A percentile compares a stretch with the other conserved stretches of the same genome.
These are phyloP conservation scores for Ceratobasidium sp. DNA, from an alignment of 1,284 basidiomycete species.

Conservation along the genomic window DNA sequence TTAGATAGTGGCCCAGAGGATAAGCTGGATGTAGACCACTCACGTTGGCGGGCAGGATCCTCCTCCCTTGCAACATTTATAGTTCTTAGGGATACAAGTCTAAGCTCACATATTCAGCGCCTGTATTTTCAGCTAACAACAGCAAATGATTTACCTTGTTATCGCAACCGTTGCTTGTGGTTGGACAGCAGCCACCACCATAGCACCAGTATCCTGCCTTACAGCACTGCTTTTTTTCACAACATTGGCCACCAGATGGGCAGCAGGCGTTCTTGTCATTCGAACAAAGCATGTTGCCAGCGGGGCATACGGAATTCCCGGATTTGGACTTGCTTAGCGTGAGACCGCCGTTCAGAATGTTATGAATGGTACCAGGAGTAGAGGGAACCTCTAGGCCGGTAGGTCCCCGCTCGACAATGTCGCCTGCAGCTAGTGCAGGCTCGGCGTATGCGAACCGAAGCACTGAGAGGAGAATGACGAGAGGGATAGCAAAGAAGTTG, in stretches of 20 bases:
- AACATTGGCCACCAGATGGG: constrained; percentile 6
- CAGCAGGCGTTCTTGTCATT: not conserved
- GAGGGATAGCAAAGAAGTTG: not conserved
- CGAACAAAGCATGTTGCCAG: not conserved
- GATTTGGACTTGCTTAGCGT: not conserved
- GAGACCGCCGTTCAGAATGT: not conserved
- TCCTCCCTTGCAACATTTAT: constrained; percentile 18
- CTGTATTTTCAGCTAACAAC: no score
- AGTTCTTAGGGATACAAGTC: constrained; percentile 3
- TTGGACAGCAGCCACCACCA: not conserved
- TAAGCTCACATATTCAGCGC: not conserved
- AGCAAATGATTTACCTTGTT: not conserved
- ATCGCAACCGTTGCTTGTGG: not conserved
- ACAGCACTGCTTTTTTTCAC: not conserved
- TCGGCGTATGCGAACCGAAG: not conserved
- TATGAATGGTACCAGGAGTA: no score
- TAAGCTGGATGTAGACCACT: not conserved
- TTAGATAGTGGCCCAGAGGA: not conserved
- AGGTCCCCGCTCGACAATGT: not conserved
- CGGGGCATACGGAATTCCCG: not conserved
- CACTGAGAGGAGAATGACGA: constrained; percentile 1
- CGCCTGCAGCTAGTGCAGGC: not conserved
- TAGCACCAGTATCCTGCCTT: constrained; percentile 3
- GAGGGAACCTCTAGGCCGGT: not conserved
- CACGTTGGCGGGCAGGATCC: not conserved